Evolutionary conservation across 768 basidiomycete species (phyloP), one percentile per base, ranked within the genome.

Genomic region (Sporobolomyces pararoseus): DNA sequence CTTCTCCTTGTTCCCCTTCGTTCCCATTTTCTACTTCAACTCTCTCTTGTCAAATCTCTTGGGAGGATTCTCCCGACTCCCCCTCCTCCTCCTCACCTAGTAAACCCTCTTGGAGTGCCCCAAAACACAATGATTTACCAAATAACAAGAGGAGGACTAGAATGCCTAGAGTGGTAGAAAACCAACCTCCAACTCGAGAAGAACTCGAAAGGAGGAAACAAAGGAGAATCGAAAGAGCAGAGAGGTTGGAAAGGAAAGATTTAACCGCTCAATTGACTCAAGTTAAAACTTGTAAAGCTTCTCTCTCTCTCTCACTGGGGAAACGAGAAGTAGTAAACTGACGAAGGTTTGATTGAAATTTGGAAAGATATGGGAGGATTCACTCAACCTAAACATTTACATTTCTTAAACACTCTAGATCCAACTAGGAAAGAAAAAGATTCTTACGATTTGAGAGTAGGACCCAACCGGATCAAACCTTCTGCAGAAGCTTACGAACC

Each of bases 401-500:
- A 63, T 37, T 66, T 63, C 42, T 63, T 68, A 39, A 58, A 62
- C 23, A 34, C 58, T 17, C 53, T 73, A 35, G 63, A 73, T 63
- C 63, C 66, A 31, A 57, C 23, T 3, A 47, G 60, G 25, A 69
- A 69, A 37, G 49, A 16, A 12, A 69, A 73, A 52, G 67, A 69
- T 39, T 65, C 67, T 27, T 32, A 57, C 25, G 80, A 80, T 12
- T 62, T 72, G 6, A 80, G 82, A 66, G 57, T 78, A 21, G 66
- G 70, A 16, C 72, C 7, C 79, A 76, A 66, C 27, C 57, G 16
- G 79, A 80, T 80, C 55, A 58, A 75, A 10, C 80, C 81, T 27
- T 63, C 76, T 0, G 53, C 77, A 4, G 76, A 77, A 29, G 81
- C 81, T 27, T 84, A 83, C 72, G 76, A 74, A 27, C 72, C 80